Percentiles rank a stretch among this genome's conserved stretches.
phyloP scores from a whole-genome alignment of 2,329 filamentous ascomycete species.

The Alternaria dauci region DNA sequence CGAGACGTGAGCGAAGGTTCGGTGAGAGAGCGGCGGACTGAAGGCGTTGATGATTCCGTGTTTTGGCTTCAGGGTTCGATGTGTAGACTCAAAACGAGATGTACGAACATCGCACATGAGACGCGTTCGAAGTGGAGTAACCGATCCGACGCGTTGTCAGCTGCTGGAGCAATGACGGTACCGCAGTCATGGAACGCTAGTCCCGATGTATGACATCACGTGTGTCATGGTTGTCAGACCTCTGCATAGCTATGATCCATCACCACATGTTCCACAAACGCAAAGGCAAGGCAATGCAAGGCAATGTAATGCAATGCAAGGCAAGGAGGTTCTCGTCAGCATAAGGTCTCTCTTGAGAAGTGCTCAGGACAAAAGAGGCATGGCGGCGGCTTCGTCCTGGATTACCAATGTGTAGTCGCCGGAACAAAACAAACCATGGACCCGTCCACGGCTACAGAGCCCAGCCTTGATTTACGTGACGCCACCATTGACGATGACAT shows the following conservation, averaged over 20 bases:
- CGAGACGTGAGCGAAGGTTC: not conserved
- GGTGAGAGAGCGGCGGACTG: not conserved
- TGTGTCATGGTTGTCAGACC: not conserved
- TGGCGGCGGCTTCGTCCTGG: not conserved
- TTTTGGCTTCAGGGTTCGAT: not conserved
- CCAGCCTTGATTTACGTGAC: not conserved
- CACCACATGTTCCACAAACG: not conserved
- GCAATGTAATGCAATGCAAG: not conserved
- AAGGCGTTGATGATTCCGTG: not conserved
- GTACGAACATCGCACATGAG: not conserved
- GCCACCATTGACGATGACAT: not conserved
- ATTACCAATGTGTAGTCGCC: not conserved
- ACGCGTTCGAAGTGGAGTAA: constrained; percentile 13
- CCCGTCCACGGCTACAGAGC: not conserved
- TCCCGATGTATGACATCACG: not conserved
- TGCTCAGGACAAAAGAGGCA: not conserved
- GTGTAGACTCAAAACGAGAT: not conserved
- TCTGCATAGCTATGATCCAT: not conserved
- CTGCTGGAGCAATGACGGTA: not conserved
- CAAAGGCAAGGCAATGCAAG: not conserved
- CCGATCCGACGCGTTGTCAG: constrained; percentile 9
- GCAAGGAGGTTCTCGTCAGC: not conserved
- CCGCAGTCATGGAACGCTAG: not conserved
- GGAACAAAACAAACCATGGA: not conserved
- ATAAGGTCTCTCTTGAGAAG: not conserved